A percentile compares a stretch with the other conserved stretches of the same genome.
Evolutionary conservation across 108 stramenopile genomes (phyloP).

Genomic region (Pseudonitzschia delicatissima): DNA sequence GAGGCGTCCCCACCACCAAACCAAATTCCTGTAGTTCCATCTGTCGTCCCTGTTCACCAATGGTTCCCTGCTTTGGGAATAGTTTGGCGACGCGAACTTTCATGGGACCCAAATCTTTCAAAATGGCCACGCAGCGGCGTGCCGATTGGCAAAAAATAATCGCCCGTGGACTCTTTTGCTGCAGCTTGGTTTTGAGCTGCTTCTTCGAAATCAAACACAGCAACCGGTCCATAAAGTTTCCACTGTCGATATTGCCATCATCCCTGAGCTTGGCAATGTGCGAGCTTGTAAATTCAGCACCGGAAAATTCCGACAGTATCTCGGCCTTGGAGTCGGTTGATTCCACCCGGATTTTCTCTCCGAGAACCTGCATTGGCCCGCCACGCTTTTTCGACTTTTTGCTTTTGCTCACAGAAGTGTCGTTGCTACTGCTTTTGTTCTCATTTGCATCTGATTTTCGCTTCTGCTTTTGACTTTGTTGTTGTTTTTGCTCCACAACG

Average conservation of each 20-base stretch:
- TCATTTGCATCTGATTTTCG: constrained; percentile 11
- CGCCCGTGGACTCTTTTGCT: constrained; percentile 53
- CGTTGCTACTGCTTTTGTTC: background rate
- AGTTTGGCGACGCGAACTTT: constrained; percentile 73
- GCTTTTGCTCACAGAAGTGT: background rate
- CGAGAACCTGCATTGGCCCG: constrained; percentile 14
- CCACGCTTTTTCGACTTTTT: constrained; percentile 24
- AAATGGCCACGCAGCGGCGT: constrained; percentile 66
- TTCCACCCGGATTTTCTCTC: constrained; percentile 6
- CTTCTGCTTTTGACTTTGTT: constrained; percentile 22
- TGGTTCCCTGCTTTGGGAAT: constrained; percentile 76
- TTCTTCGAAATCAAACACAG: constrained; percentile 39
- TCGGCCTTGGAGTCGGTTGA: constrained; percentile 21
- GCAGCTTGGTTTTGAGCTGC: constrained; percentile 66
- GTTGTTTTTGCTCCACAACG: background rate
- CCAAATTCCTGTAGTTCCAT: constrained; percentile 40
- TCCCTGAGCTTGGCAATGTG: constrained; percentile 10
- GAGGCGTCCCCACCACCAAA: constrained; percentile 81
- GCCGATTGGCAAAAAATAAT: constrained; percentile 75
- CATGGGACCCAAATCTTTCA: constrained; percentile 62
- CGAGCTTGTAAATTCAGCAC: background rate
- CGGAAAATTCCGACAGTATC: constrained; percentile 21
- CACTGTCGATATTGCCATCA: constrained; percentile 7
- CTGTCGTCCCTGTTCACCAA: constrained; percentile 60
- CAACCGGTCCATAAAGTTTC: constrained; percentile 22